These are phyloP conservation scores for Starmerella tilneyi DNA, from an alignment of 805 yeast genomes.

Conservation along the genomic window DNA sequence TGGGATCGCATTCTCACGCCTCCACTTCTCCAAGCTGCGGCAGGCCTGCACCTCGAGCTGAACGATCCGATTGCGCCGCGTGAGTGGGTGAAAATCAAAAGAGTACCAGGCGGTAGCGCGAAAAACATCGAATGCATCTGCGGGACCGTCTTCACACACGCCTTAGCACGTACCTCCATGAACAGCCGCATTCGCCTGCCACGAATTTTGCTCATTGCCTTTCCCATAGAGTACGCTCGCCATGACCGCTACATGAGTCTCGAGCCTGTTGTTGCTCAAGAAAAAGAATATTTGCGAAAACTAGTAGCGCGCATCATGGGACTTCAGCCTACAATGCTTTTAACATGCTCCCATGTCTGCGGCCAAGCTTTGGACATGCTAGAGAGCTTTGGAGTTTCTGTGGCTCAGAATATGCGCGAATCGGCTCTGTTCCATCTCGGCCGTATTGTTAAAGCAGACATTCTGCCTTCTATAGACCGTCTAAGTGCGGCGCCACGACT, in stretches of 20 bases:
- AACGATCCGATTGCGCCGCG: constrained; percentile 71
- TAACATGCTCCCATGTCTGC: constrained; percentile 69
- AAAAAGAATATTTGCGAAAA: constrained; percentile 70
- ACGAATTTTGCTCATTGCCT: constrained; percentile 67
- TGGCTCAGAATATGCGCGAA: constrained; percentile 68
- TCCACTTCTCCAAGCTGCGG: constrained; percentile 45
- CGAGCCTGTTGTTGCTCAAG: constrained; percentile 78
- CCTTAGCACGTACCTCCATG: constrained; percentile 73
- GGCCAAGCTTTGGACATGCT: constrained; percentile 69
- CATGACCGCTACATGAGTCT: constrained; percentile 71
- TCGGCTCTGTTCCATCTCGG: constrained; percentile 72
- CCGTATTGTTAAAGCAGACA: constrained; percentile 69
- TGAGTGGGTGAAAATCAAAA: constrained; percentile 79
- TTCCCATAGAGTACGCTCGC: constrained; percentile 76
- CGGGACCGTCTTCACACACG: constrained; percentile 78
- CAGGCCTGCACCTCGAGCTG: constrained; percentile 49
- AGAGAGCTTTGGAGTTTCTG: constrained; percentile 67
- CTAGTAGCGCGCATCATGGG: constrained; percentile 68
- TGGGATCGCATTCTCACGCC: constrained; percentile 52
- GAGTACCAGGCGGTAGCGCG: constrained; percentile 65
- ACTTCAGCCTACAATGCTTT: constrained; percentile 64
- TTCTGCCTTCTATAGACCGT: constrained; percentile 76
- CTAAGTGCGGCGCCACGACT: constrained; percentile 59
- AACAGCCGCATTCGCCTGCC: constrained; percentile 54
- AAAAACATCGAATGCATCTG: constrained; percentile 52